Base-by-base conservation (phyloP, 495 filamentous ascomycete genomes). In the Eremomyces bilateralis region DNA sequence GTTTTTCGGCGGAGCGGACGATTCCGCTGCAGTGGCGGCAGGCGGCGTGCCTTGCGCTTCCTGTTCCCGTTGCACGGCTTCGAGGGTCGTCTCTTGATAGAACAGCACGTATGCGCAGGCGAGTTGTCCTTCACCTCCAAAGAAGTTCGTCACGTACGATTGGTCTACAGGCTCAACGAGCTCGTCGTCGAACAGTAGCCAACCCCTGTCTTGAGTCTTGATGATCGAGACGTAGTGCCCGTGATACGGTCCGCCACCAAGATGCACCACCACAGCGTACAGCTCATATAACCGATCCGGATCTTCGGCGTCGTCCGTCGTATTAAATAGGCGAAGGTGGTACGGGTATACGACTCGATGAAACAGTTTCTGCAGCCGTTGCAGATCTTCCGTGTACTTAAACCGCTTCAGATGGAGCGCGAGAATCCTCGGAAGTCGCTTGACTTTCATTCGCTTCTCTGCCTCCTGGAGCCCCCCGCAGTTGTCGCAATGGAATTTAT, bases 391-490 rank as follows among this genome's bases (percentile, higher is more conserved):
- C 13, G 84, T 91, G 46, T 92, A 95, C 56, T 97, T 95, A 62
- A 97, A 97, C 34, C 88, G 65, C 49, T 97, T 97, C 36, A 97
- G 57, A 46, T 97, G 90, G 34, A 97, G 56, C 5, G 88, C 82
- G 37, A 97, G 53, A 25, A 97, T 83, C 44, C 77, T 81, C 1
- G 88, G 88, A 41, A 94, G 58, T 36, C 81, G 71, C 56, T 97
- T 97, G 41, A 97, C 82, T 62, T 97, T 97, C 88, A 97, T 97
- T 11, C 88, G 68, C 61, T 97, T 97, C 50, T 95, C 88, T 0
- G 88, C 88, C 56, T 97, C 88, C 56, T 97, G 90, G 15, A 97
- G 59, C 3, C 90, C 90, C 31, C 90, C 88, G 42, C 88, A 97
- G 42, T 81, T 81, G 49, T 97, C 88, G 53, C 88, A 97, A 49